Base-by-base conservation (phyloP, 139 green algal species). In the Closterium sp. region DNA sequence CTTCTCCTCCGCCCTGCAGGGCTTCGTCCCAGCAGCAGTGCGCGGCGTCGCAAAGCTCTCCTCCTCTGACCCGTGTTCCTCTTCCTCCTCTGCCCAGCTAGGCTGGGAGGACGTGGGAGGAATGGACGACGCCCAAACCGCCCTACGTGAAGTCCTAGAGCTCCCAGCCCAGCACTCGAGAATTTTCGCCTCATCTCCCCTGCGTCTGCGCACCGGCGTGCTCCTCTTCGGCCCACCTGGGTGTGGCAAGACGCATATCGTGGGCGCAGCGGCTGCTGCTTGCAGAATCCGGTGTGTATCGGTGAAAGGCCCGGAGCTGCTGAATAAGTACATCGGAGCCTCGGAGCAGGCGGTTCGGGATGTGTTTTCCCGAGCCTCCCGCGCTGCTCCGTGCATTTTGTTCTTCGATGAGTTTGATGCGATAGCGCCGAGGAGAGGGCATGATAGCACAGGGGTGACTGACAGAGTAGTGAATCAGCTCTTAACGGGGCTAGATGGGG, bases 391-490 rank as follows among this genome's bases (percentile, higher is more conserved):
- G 5, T 98, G 97, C 92, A 95, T 98, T n/a, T 96, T 99, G 23
- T 99, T 99, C 95, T 99, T 99, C 94, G 98, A 99, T 90, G 98
- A 99, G 95, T 98, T 99, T 92, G 98, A 99, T 91, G 96, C 98
- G 85, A 98, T 99, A 55, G 98, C 97, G 16, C 97, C 97, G 3
- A 95, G 96, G 43, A 93, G 98, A 3, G 98, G 98, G 34, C 96
- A 98, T 87, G 98, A 99, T 95, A 98, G 96, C 90, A 99, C 96
- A 7, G 97, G 97, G 12, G 97, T 98, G 30, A 98, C 96, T 0
- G 97, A 99, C 94, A 95, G 97, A 7, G 97, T 99, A 43, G 97
- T 99, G 19, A 99, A 99, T 92, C 97, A 99, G 96, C 95, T 99
- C 90, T 95, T 99, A 69, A 99, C 98, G 4, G 97, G 99, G 95